Conservation (phyloP, 495 filamentous ascomycete genomes). For the Chaetomidium leptoderma region DNA sequence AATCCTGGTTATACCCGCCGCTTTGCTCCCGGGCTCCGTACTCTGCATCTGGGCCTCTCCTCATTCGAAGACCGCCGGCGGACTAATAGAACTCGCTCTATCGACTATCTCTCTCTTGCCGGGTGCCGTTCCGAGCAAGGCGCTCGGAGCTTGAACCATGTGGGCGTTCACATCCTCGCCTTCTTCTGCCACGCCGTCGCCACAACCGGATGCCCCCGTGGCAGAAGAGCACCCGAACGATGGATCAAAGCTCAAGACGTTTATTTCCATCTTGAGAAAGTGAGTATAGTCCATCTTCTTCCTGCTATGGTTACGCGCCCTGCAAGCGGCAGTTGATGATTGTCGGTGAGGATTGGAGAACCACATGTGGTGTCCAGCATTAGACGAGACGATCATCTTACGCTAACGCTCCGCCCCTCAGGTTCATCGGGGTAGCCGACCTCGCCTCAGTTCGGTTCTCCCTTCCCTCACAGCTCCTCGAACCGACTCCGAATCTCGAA, state of each 20-base stretch:
- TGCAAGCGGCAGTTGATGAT: not conserved
- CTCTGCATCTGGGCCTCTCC: no score
- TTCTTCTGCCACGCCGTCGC: conserved; percentile 14
- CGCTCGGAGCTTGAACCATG: conserved; percentile 5
- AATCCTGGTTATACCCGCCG: no score
- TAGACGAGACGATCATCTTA: not conserved
- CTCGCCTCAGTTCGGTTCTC: conserved; percentile 95
- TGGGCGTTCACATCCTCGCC: conserved; percentile 14
- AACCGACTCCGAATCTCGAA: conserved; percentile 93
- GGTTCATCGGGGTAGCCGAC: conserved; percentile 91
- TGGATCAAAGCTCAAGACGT: conserved; percentile 76
- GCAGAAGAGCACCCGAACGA: conserved; percentile 66
- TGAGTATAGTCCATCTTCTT: conserved; percentile 51
- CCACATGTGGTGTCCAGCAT: not conserved
- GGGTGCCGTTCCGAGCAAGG: not conserved
- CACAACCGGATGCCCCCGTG: conserved; percentile 6
- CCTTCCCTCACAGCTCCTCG: conserved; percentile 87
- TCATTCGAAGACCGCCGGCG: not conserved
- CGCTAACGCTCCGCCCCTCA: conserved; percentile 28
- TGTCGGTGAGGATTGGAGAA: not conserved
- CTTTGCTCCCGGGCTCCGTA: no score
- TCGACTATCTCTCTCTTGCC: not conserved
- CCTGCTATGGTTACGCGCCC: no score
- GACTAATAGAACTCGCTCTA: not conserved
- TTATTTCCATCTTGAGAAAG: conserved; percentile 77